Percentiles rank a stretch among this genome's conserved stretches.
Evolutionary conservation across 2,329 filamentous ascomycete species (phyloP).

Genomic region (Alternaria sp.): DNA sequence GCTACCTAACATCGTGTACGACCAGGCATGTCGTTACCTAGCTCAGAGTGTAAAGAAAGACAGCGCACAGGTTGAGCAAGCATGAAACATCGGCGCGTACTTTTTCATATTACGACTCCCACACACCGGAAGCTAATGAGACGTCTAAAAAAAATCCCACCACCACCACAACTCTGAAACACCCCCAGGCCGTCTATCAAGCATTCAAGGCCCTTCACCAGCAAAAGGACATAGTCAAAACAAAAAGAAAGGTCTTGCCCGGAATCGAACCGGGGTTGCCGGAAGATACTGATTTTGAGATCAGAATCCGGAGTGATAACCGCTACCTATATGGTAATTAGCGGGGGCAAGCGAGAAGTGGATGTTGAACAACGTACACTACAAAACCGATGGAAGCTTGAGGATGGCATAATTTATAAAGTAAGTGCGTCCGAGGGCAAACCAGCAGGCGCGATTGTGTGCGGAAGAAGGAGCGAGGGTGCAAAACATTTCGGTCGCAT

Average conservation of each 20-base stretch:
- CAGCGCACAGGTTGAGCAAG: background rate
- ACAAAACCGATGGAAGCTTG: conserved; percentile 3
- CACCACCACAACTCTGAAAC: too few species aligned
- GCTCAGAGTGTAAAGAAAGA: background rate
- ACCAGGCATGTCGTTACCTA: background rate
- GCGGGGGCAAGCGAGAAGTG: conserved; percentile 2
- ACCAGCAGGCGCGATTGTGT: background rate
- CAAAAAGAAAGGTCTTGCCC: background rate
- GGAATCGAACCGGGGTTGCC: conserved; percentile 27
- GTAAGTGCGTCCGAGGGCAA: too few species aligned
- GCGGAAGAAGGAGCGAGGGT: background rate
- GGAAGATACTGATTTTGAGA: conserved; percentile 11
- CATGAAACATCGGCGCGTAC: background rate
- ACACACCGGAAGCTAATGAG: too few species aligned
- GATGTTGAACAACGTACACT: conserved; percentile 12
- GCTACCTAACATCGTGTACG: background rate
- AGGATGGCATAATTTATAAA: background rate
- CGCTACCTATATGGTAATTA: conserved; percentile 21
- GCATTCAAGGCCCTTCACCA: too few species aligned
- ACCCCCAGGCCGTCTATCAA: background rate
- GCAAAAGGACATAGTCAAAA: background rate
- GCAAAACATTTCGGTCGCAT: background rate
- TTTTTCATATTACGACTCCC: too few species aligned
- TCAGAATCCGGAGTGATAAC: conserved; percentile 28
- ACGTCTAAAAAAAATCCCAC: too few species aligned